phyloP scores from a whole-genome alignment of 2,329 filamentous ascomycete genomes.

The Fusarium staphyleae region DNA sequence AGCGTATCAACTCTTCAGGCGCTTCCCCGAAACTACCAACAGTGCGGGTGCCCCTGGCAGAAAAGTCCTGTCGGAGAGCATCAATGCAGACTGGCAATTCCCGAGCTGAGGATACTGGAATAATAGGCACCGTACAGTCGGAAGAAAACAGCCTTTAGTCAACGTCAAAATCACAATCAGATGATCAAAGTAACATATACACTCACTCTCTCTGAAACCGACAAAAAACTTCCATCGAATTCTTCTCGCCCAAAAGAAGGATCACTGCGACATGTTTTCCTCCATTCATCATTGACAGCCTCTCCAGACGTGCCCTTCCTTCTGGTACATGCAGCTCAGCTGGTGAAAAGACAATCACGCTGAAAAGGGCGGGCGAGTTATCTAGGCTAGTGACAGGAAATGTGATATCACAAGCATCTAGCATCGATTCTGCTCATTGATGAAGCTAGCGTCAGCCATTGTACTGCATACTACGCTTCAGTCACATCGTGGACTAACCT shows the following conservation, averaged over 20 bases:
- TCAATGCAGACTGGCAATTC: slow-evolving; percentile 50
- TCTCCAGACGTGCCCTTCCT: slow-evolving; percentile 48
- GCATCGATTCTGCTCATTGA: slow-evolving; percentile 47
- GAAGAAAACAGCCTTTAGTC: slow-evolving; percentile 44
- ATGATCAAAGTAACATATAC: background rate
- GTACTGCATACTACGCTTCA: background rate
- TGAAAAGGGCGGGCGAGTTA: slow-evolving; percentile 38
- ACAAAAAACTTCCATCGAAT: slow-evolving; percentile 48
- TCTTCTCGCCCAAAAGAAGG: slow-evolving; percentile 50
- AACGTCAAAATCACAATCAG: background rate
- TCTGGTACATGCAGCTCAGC: slow-evolving; percentile 45
- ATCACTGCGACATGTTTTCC: slow-evolving; percentile 52
- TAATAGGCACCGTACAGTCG: slow-evolving; percentile 47
- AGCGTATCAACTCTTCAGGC: slow-evolving; percentile 24
- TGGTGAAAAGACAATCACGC: slow-evolving; percentile 51
- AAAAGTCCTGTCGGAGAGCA: slow-evolving; percentile 46
- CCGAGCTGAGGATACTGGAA: slow-evolving; percentile 50
- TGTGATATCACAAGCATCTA: slow-evolving; percentile 56
- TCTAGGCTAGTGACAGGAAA: slow-evolving; percentile 43
- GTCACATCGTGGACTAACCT: slow-evolving; percentile 33
- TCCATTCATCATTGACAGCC: slow-evolving; percentile 51
- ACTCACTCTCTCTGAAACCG: slow-evolving; percentile 54
- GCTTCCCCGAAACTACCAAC: background rate
- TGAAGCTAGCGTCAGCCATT: slow-evolving; percentile 3
- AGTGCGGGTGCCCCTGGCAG: background rate